A percentile compares a stretch with the other conserved stretches of the same genome.
Evolutionary conservation across 345 rosid genomes (phyloP).

Genomic region (Eucalyptus brandiana): DNA sequence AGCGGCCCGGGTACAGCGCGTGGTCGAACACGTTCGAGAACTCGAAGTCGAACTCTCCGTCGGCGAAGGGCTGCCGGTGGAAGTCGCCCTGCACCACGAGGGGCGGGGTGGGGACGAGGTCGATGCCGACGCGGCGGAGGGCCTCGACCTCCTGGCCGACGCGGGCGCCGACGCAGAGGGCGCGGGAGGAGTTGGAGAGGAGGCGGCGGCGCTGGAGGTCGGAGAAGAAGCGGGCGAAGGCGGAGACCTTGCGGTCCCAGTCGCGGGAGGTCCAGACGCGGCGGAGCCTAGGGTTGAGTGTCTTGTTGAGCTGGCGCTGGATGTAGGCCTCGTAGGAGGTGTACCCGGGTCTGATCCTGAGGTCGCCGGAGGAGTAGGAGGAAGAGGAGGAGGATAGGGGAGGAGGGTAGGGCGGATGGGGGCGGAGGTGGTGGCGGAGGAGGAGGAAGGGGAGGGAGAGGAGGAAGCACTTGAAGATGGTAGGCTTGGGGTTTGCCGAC

Average conservation of each 20-base stretch:
- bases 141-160: slow-evolving; percentile 90
- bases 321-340: slow-evolving; percentile 73
- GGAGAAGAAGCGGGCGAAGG: slow-evolving; percentile 51
- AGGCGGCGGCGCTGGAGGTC: slow-evolving; percentile 12
- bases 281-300: slow-evolving; percentile 72
- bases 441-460: not conserved
- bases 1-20: slow-evolving; percentile 60
- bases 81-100: slow-evolving; percentile 66
- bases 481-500: not conserved
- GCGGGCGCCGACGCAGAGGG: slow-evolving; percentile 70
- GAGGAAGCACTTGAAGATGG: slow-evolving; percentile 12
- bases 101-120: slow-evolving; percentile 68
- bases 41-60: slow-evolving; percentile 63
- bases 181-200: slow-evolving; percentile 42
- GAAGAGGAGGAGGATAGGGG: not conserved
- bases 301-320: slow-evolving; percentile 84
- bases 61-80: slow-evolving; percentile 60
- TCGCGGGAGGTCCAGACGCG: slow-evolving; percentile 73
- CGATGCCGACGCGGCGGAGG: slow-evolving; percentile 51
- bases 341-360: slow-evolving; percentile 68
- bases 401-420: too few relatives aligned
- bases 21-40: slow-evolving; percentile 92
- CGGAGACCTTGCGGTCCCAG: slow-evolving; percentile 72
- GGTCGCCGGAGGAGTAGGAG: not conserved
- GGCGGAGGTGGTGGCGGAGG: too few relatives aligned